Percentiles rank a stretch among this genome's conserved stretches.
These are phyloP conservation scores for Alnus glutinosa DNA, from an alignment of 306 rosid genomes.

Conservation along the genomic window DNA sequence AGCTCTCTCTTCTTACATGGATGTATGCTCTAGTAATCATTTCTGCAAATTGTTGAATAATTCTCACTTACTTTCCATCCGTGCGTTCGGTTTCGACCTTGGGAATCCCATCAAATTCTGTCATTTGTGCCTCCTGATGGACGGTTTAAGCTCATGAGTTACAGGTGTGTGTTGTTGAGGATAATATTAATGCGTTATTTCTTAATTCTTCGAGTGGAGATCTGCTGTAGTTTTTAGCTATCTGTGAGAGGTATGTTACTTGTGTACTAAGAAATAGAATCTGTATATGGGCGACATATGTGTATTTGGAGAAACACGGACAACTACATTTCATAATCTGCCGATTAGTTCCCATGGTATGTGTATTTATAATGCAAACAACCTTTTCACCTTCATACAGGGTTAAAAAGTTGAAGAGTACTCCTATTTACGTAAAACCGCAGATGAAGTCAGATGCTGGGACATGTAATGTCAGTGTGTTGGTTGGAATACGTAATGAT, in stretches of 20 bases:
- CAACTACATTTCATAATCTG: not conserved
- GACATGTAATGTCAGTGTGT: conserved; percentile 66
- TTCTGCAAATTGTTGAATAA: not conserved
- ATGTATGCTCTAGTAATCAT: not conserved
- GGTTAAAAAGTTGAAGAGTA: conserved; percentile 82
- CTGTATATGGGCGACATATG: not conserved
- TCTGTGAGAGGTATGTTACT: not conserved
- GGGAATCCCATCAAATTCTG: conserved; percentile 87
- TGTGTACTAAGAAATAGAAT: not conserved
- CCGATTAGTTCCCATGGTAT: conserved; percentile 3
- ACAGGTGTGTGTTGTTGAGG: conserved; percentile 53
- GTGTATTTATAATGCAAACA: not conserved
- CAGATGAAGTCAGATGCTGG: conserved; percentile 82
- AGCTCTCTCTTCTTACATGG: not conserved
- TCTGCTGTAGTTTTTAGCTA: not conserved
- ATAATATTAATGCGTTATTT: not conserved
- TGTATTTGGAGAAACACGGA: conserved; percentile 18
- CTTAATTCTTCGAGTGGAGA: conserved; percentile 14
- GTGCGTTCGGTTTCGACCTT: conserved; percentile 79
- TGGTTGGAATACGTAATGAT: conserved; percentile 84
- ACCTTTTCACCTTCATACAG: conserved; percentile 41
- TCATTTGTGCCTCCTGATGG: conserved; percentile 99
- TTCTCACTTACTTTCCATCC: conserved; percentile 56
- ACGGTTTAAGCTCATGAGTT: conserved; percentile 88
- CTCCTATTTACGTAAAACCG: conserved; percentile 89